Evolutionary conservation across 768 basidiomycete species (phyloP), one percentile per base, ranked within the genome.

Genomic region (Thelephora aurantiotincta): DNA sequence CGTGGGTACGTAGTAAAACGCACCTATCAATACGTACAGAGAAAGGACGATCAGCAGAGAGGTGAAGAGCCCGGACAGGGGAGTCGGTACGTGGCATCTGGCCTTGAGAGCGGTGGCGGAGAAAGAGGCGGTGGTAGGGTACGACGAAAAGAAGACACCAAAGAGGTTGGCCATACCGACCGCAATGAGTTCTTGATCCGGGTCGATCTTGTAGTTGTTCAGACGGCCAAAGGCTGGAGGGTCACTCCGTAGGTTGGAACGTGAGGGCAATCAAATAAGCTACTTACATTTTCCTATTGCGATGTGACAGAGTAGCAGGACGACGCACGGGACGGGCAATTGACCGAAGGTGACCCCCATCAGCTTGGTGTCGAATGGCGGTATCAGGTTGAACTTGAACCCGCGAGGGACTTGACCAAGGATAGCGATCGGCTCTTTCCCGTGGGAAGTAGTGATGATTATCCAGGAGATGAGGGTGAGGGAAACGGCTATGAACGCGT

Each of bases 81-180:
- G 94, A 1, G 94, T 97, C 44, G 92, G 78, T 12, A 96, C 93
- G 38, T 94, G 94, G 0, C 89, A 92, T 63, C 93, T 97, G 22
- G 86, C 78, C 65, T 96, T 91, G 59, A 98, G 70, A 3, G 94
- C 94, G 6, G 90, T 86, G 19, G 94, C 85, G 38, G 92, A 94
- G 74, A 97, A 98, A 0, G 92, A 96, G 1, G 94, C 94, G 14
- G 94, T 98, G 0, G 93, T 88, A 13, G 94, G 92, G 62, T 94
- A 97, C 0, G 91, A 93, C 43, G 65, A 75, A 60, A 98, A 96
- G 56, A 85, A 68, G 19, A 87, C 82, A 2, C 93, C 93, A 52
- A 94, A 59, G 2, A 86, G 87, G 62, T 93, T 93, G n/a, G 91
- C 84, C 23, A 98, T 88, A 18, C 93, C 93, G 54, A 98, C 96